Evolutionary conservation across 1,284 basidiomycete species (phyloP), one percentile per base, ranked within the genome.

Genomic region (Gomphus sp.): DNA sequence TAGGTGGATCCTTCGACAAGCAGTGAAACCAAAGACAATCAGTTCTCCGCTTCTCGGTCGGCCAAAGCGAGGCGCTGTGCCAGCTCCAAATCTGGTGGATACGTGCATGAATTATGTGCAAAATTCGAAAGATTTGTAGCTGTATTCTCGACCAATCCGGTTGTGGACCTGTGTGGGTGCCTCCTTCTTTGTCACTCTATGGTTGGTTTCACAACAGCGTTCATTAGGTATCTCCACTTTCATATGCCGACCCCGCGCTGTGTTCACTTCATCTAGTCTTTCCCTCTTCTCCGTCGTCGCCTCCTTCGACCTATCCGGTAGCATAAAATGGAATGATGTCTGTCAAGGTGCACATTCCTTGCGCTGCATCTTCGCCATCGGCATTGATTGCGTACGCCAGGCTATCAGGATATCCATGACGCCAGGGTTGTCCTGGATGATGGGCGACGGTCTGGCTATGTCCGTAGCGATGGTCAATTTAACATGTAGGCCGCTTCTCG

Each of bases 391-490:
- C 25, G 18, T 45, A 25, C 12, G 33, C 11, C 37, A 80, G 82
- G 75, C 61, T 71, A 74, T 50, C 63, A 65, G 36, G 65, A 74
- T 9, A 73, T 90, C 10, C 82, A 84, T 33, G 73, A 77, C 16
- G 75, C 86, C 4, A 80, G 75, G 63, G 84, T 81, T 3, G 65
- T 80, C 9, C 72, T 91, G 1, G 84, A 91, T 63, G 73, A 80
- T 59, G 85, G 83, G 28, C 72, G 69, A 58, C 69, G 76, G 56
- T 73, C 70, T 55, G 84, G 77, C 43, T 74, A 79, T 56, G 70
- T 91, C 51, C 76, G 76, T 25, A 72, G 70, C 36, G 73, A 80
- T 65, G 87, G 88, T 43, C 72, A 71, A 52, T 90, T 90, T 67
- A 69, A 73, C 36, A 87, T 90, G 87, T 88, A 65, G 62, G 77